Evolutionary conservation across 2,329 filamentous ascomycete species (phyloP).

Genomic region (Ophiostoma novo-ulmi): DNA sequence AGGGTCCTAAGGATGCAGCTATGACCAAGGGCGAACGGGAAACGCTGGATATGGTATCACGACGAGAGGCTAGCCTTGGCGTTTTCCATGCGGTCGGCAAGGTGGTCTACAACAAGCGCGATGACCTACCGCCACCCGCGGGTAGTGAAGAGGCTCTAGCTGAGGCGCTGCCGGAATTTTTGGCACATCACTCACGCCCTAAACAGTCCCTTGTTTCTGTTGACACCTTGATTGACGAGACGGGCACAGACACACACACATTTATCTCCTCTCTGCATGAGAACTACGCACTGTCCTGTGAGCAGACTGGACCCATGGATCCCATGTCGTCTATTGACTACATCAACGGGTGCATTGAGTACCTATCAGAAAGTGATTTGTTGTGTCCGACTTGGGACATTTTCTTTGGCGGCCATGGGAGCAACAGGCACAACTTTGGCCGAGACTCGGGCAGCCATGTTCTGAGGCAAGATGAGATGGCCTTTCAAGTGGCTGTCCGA

Average conservation of each 20-base stretch:
- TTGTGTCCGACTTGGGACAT: conserved; percentile 68
- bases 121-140: conserved; percentile 45
- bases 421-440: conserved; percentile 37
- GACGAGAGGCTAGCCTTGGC: conserved; percentile 81
- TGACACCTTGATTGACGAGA: conserved; percentile 82
- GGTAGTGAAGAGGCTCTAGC: conserved; percentile 38
- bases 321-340: conserved; percentile 64
- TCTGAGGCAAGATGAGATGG: conserved; percentile 86
- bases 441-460: conserved; percentile 63
- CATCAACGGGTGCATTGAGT: conserved; percentile 78
- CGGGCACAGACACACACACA: conserved; percentile 74
- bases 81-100: conserved; percentile 96
- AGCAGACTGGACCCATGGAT: conserved; percentile 47
- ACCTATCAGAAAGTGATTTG: conserved; percentile 81
- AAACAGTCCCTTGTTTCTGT: conserved; percentile 61
- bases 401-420: conserved; percentile 57
- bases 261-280: conserved; percentile 45
- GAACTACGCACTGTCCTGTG: conserved; percentile 85
- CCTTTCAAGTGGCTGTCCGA: conserved; percentile 83
- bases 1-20: conserved; percentile 49
- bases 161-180: conserved; percentile 55
- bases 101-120: conserved; percentile 91
- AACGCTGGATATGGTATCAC: conserved; percentile 73
- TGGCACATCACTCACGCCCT: conserved; percentile 53
- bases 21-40: conserved; percentile 75